Evolutionary conservation across 139 green algal species (phyloP).

Genomic region (Chlorella sp.): DNA sequence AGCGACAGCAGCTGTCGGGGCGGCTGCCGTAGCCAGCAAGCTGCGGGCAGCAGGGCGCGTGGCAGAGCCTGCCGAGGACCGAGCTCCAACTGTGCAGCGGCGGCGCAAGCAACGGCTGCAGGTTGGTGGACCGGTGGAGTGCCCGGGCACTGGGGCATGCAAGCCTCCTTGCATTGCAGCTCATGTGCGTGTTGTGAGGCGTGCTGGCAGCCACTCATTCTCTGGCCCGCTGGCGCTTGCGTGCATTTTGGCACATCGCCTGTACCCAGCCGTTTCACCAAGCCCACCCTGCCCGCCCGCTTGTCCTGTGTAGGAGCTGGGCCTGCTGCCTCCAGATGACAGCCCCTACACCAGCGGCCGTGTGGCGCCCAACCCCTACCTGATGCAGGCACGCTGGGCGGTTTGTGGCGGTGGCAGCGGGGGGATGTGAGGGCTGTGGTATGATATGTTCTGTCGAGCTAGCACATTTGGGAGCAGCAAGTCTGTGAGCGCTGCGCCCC

Average conservation of each 20-base stretch:
- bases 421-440: not conserved
- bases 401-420: not conserved
- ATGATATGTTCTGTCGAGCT: too few relatives aligned
- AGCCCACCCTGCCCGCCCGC: not conserved
- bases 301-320: slow-evolving; percentile 5
- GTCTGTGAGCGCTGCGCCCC: too few relatives aligned
- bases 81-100: slow-evolving; percentile 5
- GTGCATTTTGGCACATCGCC: not conserved
- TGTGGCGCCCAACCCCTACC: slow-evolving; percentile 14
- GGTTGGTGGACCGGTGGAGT: not conserved
- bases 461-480: not conserved
- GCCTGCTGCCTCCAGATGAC: slow-evolving; percentile 30
- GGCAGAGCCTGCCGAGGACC: slow-evolving; percentile 19
- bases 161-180: not conserved
- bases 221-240: not conserved
- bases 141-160: not conserved
- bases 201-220: not conserved
- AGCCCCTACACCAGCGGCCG: slow-evolving; percentile 9
- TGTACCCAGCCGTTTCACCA: too few relatives aligned
- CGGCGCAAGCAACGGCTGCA: slow-evolving; percentile 33
- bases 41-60: not conserved
- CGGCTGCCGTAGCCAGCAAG: not conserved
- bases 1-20: not conserved
- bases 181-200: not conserved
- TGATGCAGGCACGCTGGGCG: slow-evolving; percentile 1